Base-by-base conservation (phyloP, 257 asterid species). In the Scutellaria minor region DNA sequence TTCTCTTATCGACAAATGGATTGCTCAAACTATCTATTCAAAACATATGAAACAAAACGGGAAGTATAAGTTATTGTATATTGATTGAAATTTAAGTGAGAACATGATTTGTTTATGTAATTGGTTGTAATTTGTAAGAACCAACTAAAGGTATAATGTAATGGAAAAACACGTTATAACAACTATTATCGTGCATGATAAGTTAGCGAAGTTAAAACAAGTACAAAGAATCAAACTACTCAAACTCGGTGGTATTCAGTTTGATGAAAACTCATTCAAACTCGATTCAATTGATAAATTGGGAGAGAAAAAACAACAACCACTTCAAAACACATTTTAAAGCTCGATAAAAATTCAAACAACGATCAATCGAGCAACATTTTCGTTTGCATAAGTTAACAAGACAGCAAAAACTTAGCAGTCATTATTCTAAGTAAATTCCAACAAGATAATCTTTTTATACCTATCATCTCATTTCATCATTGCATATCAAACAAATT, bases 1-100 rank as follows among this genome's bases (percentile, higher is more conserved):
- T 76, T 44, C 15, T 37, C 68, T 78, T 62, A 48, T 68, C 73
- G 46, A 62, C 44, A 31, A 51, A 72, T 13, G 67, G 22, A 41
- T 56, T 61, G 48, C 79, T 75, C 53, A 6, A 55, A 9, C 66
- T 8, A 75, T 79, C 92, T 87, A 66, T 57, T 51, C 68, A 75
- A 58, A 50, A 52, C 83, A 53, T 69, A 80, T 24, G 15, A 79
- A 77, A 78, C 55, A 44, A 57, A 71, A 60, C 6, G 12, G 14
- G 8, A 7, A 1, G 14, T 15, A 35, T 67, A n/a, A 58, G 18
- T 66, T 57, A 22, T n/a, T 7, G 14, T 35, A 27, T 6, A 5
- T 11, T 14, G 5, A 10, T 50, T 55, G 22, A 62, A 62, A 45
- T 62, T 11, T 64, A 37, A 47, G 64, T 64, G 35, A 42, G 63